phyloP scores from a whole-genome alignment of 192 early-diverging fungal genomes.

The Dissophora globulifera region DNA sequence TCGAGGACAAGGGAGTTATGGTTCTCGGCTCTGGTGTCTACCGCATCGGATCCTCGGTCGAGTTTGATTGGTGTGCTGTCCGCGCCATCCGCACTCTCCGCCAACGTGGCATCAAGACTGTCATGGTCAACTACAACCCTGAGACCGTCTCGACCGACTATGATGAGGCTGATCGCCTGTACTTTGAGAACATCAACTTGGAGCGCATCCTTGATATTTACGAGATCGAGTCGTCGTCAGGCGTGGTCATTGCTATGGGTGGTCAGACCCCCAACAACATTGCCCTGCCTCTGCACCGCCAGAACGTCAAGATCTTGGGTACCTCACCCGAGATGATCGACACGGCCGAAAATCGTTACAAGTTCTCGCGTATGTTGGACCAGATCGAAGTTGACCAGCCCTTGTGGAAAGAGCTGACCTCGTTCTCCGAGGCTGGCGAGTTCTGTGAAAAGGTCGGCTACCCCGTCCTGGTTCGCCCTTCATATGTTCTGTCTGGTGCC shows the following conservation, averaged over 20 bases:
- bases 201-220: conserved; percentile 98
- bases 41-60: conserved; percentile 97
- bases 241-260: conserved; percentile 95
- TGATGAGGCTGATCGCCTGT: conserved; percentile 97
- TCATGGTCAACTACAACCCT: conserved; percentile 99
- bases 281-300: conserved; percentile 88
- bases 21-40: conserved; percentile 98
- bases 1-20: conserved; percentile 96
- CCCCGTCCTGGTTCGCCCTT: conserved; percentile 98
- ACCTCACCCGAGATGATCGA: conserved; percentile 98
- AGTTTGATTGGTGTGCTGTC: conserved; percentile 99
- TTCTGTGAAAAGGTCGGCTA: conserved; percentile 93
- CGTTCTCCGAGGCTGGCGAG: conserved; percentile 81
- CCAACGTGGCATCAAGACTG: conserved; percentile 86
- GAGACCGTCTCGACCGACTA: conserved; percentile 99
- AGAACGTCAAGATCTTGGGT: conserved; percentile 93
- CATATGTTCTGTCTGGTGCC: conserved; percentile 99
- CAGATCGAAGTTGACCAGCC: conserved; percentile 98
- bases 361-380: conserved; percentile 97
- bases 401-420: conserved; percentile 95
- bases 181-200: conserved; percentile 95
- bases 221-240: conserved; percentile 85
- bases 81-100: conserved; percentile 95
- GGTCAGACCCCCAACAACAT: conserved; percentile 99
- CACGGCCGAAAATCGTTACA: conserved; percentile 96